Conservation (phyloP, 1,284 basidiomycete species). For the Ustilago vetiveriae region DNA sequence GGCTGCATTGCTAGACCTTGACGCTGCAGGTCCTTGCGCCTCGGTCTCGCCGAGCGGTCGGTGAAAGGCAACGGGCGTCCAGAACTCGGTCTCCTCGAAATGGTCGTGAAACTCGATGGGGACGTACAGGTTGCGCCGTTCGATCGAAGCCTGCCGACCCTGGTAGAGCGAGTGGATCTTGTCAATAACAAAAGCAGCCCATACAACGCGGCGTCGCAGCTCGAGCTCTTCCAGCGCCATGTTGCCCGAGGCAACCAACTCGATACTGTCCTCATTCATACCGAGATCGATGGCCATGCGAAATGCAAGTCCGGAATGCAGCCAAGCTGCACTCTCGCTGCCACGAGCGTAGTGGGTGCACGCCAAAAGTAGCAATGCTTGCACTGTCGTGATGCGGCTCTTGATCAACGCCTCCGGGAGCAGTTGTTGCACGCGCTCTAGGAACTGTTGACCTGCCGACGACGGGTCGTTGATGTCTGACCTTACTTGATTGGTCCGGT, state of each 20-base stretch:
- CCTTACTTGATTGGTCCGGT: conserved; percentile 53
- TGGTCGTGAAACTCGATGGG: conserved; percentile 57
- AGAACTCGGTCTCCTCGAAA: conserved; percentile 63
- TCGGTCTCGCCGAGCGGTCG: conserved; percentile 7
- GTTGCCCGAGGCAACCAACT: conserved; percentile 30
- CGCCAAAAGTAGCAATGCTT: conserved; percentile 60
- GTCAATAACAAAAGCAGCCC: conserved; percentile 59
- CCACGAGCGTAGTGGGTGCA: conserved; percentile 62
- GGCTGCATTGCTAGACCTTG: not conserved
- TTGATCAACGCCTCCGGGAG: conserved; percentile 59
- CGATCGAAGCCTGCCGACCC: conserved; percentile 58
- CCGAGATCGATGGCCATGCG: conserved; percentile 64
- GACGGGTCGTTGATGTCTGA: conserved; percentile 46
- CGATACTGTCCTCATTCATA: conserved; percentile 54
- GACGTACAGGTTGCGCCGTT: conserved; percentile 51
- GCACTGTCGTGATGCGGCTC: conserved; percentile 60
- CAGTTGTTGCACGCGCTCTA: conserved; percentile 56
- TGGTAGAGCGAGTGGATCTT: conserved; percentile 66
- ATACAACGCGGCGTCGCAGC: conserved; percentile 57
- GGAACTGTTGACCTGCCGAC: conserved; percentile 57
- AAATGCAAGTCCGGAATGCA: conserved; percentile 61
- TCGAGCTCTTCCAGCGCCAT: conserved; percentile 57
- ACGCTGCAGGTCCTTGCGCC: not conserved
- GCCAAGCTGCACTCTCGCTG: conserved; percentile 57
- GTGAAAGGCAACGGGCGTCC: conserved; percentile 60